Evolutionary conservation across 805 yeast genomes (phyloP).

Genomic region (Kluyveromyces starmeri): DNA sequence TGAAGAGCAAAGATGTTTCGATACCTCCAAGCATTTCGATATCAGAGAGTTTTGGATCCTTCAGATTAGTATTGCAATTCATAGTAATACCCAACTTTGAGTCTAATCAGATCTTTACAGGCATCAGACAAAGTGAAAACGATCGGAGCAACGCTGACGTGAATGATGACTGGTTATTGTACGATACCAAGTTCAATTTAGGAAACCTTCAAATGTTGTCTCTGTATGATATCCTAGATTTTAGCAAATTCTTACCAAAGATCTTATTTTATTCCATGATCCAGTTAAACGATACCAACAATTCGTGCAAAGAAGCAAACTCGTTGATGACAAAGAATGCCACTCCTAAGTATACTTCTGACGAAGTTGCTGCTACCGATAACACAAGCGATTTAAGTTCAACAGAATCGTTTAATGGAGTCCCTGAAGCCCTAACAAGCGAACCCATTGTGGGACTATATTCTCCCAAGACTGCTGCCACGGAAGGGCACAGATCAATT

Average conservation of each 20-base stretch:
- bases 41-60: conserved; percentile 23
- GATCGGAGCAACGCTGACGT: conserved; percentile 24
- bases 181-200: conserved; percentile 32
- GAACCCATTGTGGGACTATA: conserved; percentile 1
- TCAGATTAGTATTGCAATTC: conserved; percentile 27
- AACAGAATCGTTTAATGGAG: too few relatives aligned
- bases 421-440: too few relatives aligned
- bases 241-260: conserved; percentile 22
- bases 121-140: conserved; percentile 25
- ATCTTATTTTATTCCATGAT: conserved; percentile 26
- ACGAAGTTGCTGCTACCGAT: neutral
- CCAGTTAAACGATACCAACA: neutral
- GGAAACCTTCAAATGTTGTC: conserved; percentile 29
- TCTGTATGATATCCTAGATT: conserved; percentile 28
- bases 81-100: conserved; percentile 21
- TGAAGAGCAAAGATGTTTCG: conserved; percentile 9
- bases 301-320: too few relatives aligned
- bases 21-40: conserved; percentile 28
- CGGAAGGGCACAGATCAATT: conserved; percentile 25
- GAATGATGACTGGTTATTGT: conserved; percentile 35
- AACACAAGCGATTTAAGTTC: neutral
- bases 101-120: conserved; percentile 23
- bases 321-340: too few relatives aligned
- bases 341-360: neutral
- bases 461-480: conserved; percentile 3